Conservation (phyloP, 352 stramenopile genomes). For the Pythium brachiatum region DNA sequence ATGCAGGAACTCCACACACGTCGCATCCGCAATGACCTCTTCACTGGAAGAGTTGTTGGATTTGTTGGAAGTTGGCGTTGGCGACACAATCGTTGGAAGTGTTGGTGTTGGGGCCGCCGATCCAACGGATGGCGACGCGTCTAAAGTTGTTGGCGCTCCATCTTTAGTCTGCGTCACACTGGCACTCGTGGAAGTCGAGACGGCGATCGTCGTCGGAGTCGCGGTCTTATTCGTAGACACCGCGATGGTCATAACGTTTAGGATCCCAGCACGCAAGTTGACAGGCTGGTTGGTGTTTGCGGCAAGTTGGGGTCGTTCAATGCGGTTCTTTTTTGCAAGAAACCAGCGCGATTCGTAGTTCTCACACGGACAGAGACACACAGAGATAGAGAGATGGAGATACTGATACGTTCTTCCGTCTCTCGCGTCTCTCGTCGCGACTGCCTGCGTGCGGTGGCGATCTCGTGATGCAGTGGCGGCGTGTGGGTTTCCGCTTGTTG, state of each 20-base stretch:
- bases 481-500: conserved; percentile 13
- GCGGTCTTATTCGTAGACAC: not conserved
- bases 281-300: not conserved
- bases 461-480: conserved; percentile 12
- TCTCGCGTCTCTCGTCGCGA: not conserved
- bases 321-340: not conserved
- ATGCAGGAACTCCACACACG: conserved; percentile 31
- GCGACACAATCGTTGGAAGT: not conserved
- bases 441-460: conserved; percentile 7
- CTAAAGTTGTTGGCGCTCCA: not conserved
- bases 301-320: not conserved
- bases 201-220: conserved; percentile 3
- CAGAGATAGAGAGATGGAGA: not conserved
- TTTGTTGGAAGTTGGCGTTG: conserved; percentile 5
- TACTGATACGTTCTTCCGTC: not conserved
- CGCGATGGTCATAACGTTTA: conserved; percentile 6
- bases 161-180: not conserved
- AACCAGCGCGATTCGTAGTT: not conserved
- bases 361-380: conserved; percentile 4
- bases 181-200: not conserved
- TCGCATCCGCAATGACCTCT: conserved; percentile 21
- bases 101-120: not conserved
- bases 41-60: not conserved
- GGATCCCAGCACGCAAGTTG: not conserved
- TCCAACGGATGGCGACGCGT: not conserved